Conservation (phyloP, 768 basidiomycete species). For the Floccularia luteovirens region DNA sequence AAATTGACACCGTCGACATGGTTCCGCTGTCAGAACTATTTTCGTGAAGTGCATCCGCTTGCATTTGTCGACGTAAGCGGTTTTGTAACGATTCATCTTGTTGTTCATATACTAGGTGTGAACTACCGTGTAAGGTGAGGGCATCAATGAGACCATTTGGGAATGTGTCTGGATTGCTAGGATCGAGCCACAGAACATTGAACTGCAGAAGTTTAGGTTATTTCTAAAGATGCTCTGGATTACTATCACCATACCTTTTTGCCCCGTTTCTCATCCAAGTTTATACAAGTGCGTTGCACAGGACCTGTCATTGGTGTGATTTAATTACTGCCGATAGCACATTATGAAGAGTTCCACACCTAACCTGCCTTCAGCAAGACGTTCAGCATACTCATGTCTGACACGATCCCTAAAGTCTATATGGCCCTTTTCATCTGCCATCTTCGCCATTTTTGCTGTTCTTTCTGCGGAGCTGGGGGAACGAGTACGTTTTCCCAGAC, state of each 20-base stretch:
- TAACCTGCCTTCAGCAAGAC: conserved; percentile 65
- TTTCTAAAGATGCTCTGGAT: background rate
- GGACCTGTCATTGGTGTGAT: conserved; percentile 23
- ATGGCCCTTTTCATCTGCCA: conserved; percentile 51
- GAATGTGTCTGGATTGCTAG: conserved; percentile 54
- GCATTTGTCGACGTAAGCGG: conserved; percentile 70
- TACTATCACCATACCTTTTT: conserved; percentile 52
- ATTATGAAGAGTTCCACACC: no score
- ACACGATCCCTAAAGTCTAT: conserved; percentile 64
- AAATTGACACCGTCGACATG: conserved; percentile 13
- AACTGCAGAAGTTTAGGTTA: conserved; percentile 39
- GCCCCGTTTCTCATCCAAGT: conserved; percentile 68
- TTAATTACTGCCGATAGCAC: background rate
- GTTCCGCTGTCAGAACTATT: conserved; percentile 30
- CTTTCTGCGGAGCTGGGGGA: conserved; percentile 61
- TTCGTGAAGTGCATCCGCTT: conserved; percentile 53
- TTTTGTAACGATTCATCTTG: conserved; percentile 28
- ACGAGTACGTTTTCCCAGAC: conserved; percentile 56
- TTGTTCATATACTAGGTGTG: conserved; percentile 14
- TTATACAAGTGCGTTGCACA: conserved; percentile 67
- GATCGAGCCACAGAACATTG: conserved; percentile 76
- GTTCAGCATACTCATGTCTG: conserved; percentile 67
- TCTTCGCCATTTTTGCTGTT: conserved; percentile 70
- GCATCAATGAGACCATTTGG: conserved; percentile 59
- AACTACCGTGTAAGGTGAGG: conserved; percentile 30